Percentiles rank a stretch among this genome's conserved stretches.
phyloP scores from a whole-genome alignment of 2,329 filamentous ascomycete genomes.

The Xylariaceae sp. region DNA sequence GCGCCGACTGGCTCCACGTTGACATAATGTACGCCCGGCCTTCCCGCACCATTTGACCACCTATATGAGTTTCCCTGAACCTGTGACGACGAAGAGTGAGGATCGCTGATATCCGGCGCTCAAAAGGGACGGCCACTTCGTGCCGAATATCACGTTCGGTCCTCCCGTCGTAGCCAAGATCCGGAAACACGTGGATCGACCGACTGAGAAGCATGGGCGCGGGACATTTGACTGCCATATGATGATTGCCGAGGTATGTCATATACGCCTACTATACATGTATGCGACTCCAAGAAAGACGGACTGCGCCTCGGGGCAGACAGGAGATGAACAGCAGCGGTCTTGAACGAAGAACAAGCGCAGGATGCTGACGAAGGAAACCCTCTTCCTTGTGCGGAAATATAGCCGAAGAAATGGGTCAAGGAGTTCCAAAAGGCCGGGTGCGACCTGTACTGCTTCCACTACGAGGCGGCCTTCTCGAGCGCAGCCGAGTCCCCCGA shows the following conservation, averaged over 20 bases:
- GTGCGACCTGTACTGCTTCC: conserved; percentile 99
- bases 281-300: background rate
- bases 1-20: conserved; percentile 90
- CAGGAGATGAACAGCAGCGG: no score
- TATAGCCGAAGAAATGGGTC: conserved; percentile 94
- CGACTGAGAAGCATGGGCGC: conserved; percentile 63
- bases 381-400: background rate
- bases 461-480: conserved; percentile 94
- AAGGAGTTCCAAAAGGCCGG: conserved; percentile 90
- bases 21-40: conserved; percentile 69
- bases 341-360: background rate
- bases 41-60: background rate
- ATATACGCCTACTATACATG: background rate
- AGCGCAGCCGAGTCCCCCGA: conserved; percentile 79
- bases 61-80: background rate
- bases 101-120: conserved; percentile 8
- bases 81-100: background rate
- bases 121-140: conserved; percentile 91
- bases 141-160: conserved; percentile 97
- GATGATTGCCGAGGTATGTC: conserved; percentile 94
- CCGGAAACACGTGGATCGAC: conserved; percentile 75
- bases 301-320: background rate
- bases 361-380: conserved; percentile 3
- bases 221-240: conserved; percentile 99
- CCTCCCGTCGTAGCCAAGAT: conserved; percentile 94